A percentile compares a stretch with the other conserved stretches of the same genome.
These are phyloP conservation scores for Pseudocercospora macadamiae DNA, from an alignment of 2,329 filamentous ascomycete genomes.

Conservation along the genomic window DNA sequence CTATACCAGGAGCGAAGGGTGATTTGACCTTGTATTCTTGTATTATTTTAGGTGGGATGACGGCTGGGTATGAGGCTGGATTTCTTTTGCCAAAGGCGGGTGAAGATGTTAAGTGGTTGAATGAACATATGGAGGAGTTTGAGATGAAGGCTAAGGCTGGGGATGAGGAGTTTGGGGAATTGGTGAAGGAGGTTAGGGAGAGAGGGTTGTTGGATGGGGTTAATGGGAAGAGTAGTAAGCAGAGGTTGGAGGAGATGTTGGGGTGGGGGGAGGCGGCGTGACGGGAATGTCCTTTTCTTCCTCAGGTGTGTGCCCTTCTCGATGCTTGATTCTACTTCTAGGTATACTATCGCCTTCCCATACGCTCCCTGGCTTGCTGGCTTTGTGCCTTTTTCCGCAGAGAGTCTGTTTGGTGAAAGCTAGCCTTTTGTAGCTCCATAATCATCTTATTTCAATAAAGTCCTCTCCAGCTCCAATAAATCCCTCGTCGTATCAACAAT, in stretches of 20 bases:
- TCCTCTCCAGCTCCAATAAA: slow-evolving; percentile 6
- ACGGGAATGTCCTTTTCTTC: not conserved
- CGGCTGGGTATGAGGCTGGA: slow-evolving; percentile 39
- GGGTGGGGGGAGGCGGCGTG: slow-evolving; percentile 3
- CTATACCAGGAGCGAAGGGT: slow-evolving; percentile 14
- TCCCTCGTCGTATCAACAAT: slow-evolving; percentile 1
- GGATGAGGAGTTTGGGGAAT: slow-evolving; percentile 38
- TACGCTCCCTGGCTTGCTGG: too few species aligned
- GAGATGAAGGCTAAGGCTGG: slow-evolving; percentile 38
- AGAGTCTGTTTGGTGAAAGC: too few species aligned
- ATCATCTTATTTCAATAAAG: too few species aligned
- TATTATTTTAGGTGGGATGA: slow-evolving; percentile 35
- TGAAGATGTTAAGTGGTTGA: slow-evolving; percentile 38
- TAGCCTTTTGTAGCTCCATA: too few species aligned
- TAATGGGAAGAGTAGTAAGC: slow-evolving; percentile 4
- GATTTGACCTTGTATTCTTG: slow-evolving; percentile 30
- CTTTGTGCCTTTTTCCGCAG: too few species aligned
- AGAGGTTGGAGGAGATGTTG: slow-evolving; percentile 11
- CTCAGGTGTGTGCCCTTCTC: not conserved
- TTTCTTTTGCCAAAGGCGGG: slow-evolving; percentile 36
- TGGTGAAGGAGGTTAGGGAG: slow-evolving; percentile 38
- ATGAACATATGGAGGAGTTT: slow-evolving; percentile 39
- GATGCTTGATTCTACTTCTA: too few species aligned
- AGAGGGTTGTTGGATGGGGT: slow-evolving; percentile 34
- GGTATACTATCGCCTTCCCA: too few species aligned